These are phyloP conservation scores for Paecilomyces niveus DNA, from an alignment of 2,329 filamentous ascomycete species.

Conservation along the genomic window DNA sequence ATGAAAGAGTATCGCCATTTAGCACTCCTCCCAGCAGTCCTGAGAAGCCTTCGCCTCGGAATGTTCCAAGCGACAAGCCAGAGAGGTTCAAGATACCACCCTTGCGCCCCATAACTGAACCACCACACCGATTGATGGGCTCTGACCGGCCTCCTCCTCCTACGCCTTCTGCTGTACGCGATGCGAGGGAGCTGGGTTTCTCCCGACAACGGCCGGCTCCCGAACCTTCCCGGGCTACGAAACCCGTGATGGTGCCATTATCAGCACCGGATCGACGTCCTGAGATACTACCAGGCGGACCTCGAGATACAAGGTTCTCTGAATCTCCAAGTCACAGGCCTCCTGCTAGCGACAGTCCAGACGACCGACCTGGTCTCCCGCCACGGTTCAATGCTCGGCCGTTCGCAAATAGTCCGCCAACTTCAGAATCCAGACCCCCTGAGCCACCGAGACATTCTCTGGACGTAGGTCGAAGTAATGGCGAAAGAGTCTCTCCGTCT, in stretches of 20 bases:
- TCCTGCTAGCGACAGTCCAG: slow-evolving; percentile 22
- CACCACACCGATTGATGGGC: slow-evolving; percentile 18
- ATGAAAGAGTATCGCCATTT: slow-evolving; percentile 65
- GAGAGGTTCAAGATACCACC: slow-evolving; percentile 5
- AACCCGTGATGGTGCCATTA: slow-evolving; percentile 26
- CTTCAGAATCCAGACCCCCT: slow-evolving; percentile 1
- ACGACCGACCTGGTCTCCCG: slow-evolving; percentile 45
- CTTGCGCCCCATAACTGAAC: slow-evolving; percentile 18
- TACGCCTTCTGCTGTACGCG: slow-evolving; percentile 8
- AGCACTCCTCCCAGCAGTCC: slow-evolving; percentile 75
- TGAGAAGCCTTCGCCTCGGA: slow-evolving; percentile 45
- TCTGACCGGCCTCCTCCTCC: slow-evolving; percentile 20
- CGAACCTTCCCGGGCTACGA: slow-evolving; percentile 20
- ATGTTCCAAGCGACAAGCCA: slow-evolving; percentile 8
- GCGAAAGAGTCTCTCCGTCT: slow-evolving; percentile 6
- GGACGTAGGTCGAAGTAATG: slow-evolving; percentile 6
- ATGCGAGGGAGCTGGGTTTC: slow-evolving; percentile 26
- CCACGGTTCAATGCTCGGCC: slow-evolving; percentile 24
- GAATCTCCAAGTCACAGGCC: slow-evolving; percentile 38
- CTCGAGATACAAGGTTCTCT: slow-evolving; percentile 24
- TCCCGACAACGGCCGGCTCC: slow-evolving; percentile 17
- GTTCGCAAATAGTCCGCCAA: slow-evolving; percentile 3
- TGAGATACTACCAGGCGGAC: slow-evolving; percentile 15
- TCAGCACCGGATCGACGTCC: slow-evolving; percentile 16
- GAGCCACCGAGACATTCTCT: slow-evolving; percentile 5